Conservation (phyloP, 2,329 filamentous ascomycete species). For the Colletotrichum navitas region DNA sequence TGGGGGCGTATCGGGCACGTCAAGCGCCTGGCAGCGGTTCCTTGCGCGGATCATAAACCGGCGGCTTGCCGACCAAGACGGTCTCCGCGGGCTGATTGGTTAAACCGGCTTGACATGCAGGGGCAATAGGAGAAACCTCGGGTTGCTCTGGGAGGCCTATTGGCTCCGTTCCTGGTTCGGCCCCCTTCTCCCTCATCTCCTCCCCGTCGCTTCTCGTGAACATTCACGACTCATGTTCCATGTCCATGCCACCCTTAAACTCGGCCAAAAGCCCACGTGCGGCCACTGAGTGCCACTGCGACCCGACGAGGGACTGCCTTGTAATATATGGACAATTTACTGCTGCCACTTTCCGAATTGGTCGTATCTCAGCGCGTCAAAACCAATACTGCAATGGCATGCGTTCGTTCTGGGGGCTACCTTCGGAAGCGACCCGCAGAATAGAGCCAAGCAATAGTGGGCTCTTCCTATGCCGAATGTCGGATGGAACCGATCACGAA, state of each 20-base stretch:
- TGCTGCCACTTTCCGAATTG: neutral
- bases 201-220: neutral
- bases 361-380: neutral
- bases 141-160: neutral
- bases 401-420: neutral
- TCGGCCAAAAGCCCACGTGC: neutral
- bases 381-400: neutral
- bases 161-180: neutral
- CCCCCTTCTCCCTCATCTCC: neutral
- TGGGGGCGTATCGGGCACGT: neutral
- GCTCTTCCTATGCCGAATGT: neutral
- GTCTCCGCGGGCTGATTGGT: neutral
- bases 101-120: too few relatives aligned
- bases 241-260: neutral
- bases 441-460: conserved; percentile 25
- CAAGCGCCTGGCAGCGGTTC: too few relatives aligned
- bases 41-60: neutral
- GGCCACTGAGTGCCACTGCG: neutral
- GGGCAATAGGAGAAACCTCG: neutral
- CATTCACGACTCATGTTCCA: conserved; percentile 15
- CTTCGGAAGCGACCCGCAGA: conserved; percentile 8
- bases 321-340: too few relatives aligned
- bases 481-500: conserved; percentile 12
- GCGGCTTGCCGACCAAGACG: neutral
- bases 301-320: too few relatives aligned